Conservation (phyloP, 768 basidiomycete species). For the Termitomyces sp. region DNA sequence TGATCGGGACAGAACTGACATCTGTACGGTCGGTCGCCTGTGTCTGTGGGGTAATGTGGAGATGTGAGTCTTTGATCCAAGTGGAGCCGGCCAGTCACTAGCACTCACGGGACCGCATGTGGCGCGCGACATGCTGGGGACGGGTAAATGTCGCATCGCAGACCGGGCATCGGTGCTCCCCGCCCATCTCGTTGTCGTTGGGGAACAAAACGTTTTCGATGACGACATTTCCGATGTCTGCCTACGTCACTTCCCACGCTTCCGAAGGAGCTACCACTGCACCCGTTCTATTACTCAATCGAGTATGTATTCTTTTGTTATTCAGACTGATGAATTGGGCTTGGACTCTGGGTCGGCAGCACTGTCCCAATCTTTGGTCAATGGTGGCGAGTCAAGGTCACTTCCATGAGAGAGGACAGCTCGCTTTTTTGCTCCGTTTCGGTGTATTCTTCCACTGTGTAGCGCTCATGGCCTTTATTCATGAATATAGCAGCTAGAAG, state of each 20-base stretch:
- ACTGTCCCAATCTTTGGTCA: too few species aligned
- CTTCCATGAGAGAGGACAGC: too few species aligned
- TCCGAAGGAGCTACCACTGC: too few species aligned
- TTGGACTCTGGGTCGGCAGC: too few species aligned
- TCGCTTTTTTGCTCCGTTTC: too few species aligned
- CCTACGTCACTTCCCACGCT: conserved; percentile 8
- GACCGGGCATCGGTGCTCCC: conserved; percentile 82
- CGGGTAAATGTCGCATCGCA: conserved; percentile 84
- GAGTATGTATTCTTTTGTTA: too few species aligned
- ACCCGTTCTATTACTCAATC: too few species aligned
- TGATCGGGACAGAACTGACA: conserved; percentile 85
- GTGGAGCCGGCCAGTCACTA: background rate
- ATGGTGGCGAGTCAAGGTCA: too few species aligned
- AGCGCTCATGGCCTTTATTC: too few species aligned
- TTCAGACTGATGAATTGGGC: too few species aligned
- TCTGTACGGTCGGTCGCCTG: conserved; percentile 85
- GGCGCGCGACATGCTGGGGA: conserved; percentile 83
- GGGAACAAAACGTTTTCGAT: background rate
- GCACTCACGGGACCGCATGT: conserved; percentile 51
- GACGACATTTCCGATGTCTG: background rate
- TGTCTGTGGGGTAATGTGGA: conserved; percentile 44
- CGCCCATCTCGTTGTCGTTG: conserved; percentile 45
- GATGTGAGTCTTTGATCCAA: background rate
- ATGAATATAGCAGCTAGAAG: too few species aligned
- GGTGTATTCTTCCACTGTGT: too few species aligned